These are phyloP conservation scores for Leccinum rimulosum DNA, from an alignment of 768 basidiomycete genomes.

Conservation along the genomic window DNA sequence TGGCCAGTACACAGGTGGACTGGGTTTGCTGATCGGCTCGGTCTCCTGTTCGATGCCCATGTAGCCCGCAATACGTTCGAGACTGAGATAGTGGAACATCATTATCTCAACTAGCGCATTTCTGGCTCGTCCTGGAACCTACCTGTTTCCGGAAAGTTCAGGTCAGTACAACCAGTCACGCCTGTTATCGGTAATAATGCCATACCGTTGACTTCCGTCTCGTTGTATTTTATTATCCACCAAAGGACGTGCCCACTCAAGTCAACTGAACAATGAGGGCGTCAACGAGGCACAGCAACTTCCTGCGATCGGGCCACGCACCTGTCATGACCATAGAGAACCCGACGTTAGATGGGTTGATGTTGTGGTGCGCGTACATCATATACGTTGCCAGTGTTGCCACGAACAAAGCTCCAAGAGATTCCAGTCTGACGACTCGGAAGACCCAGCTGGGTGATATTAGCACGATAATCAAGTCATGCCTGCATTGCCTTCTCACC, in stretches of 20 bases:
- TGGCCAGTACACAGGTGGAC: constrained; percentile 69
- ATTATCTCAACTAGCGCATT: not conserved
- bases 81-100: constrained; percentile 7
- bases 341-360: constrained; percentile 19
- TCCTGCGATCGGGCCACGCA: not conserved
- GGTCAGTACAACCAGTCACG: constrained; percentile 1
- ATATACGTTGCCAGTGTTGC: constrained; percentile 32
- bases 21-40: constrained; percentile 38
- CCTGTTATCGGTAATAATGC: not conserved
- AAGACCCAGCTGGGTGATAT: constrained; percentile 29
- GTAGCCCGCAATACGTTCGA: constrained; percentile 44
- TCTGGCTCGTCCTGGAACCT: not conserved
- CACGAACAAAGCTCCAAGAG: constrained; percentile 40
- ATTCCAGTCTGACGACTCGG: constrained; percentile 35
- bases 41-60: constrained; percentile 50
- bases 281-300: not conserved
- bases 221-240: constrained; percentile 25
- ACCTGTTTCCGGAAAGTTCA: constrained; percentile 21
- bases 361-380: constrained; percentile 27
- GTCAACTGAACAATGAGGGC: not conserved
- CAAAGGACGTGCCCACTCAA: constrained; percentile 11
- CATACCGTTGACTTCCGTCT: constrained; percentile 13
- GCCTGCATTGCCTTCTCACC: not conserved
- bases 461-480: not conserved
- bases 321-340: constrained; percentile 12